Percentiles rank a stretch among this genome's conserved stretches.
Conservation (phyloP, 1,284 basidiomycete genomes). For the Apiotrichum brassicae region DNA sequence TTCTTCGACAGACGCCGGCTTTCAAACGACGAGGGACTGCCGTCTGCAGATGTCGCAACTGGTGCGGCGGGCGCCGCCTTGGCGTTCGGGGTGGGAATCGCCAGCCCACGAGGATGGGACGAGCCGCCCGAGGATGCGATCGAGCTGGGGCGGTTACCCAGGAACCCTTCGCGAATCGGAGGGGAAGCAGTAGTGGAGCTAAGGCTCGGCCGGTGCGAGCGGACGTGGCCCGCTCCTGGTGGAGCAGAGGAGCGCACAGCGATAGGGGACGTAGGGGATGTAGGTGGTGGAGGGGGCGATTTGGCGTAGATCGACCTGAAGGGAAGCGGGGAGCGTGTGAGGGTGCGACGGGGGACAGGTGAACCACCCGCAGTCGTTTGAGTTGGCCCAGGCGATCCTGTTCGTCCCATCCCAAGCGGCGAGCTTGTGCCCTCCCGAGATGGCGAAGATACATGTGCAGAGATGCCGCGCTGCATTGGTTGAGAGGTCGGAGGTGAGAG, state of each 20-base stretch:
- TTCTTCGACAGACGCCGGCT: conserved; percentile 4
- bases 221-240: background rate
- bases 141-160: conserved; percentile 25
- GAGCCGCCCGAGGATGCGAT: conserved; percentile 26
- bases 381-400: too few relatives aligned
- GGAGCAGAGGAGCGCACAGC: background rate
- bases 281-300: conserved; percentile 1
- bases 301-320: background rate
- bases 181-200: conserved; percentile 10
- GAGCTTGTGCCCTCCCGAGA: background rate
- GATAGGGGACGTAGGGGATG: background rate
- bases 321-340: background rate
- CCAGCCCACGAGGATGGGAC: conserved; percentile 21
- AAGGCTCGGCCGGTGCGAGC: conserved; percentile 1
- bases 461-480: background rate
- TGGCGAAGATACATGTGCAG: background rate
- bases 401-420: too few relatives aligned
- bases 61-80: conserved; percentile 33
- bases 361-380: too few relatives aligned
- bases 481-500: background rate
- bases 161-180: conserved; percentile 8
- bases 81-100: conserved; percentile 14
- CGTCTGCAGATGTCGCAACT: conserved; percentile 24
- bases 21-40: conserved; percentile 7
- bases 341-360: background rate